These are phyloP conservation scores for Henningerozyma blattae DNA, from an alignment of 805 yeast species.

Conservation along the genomic window DNA sequence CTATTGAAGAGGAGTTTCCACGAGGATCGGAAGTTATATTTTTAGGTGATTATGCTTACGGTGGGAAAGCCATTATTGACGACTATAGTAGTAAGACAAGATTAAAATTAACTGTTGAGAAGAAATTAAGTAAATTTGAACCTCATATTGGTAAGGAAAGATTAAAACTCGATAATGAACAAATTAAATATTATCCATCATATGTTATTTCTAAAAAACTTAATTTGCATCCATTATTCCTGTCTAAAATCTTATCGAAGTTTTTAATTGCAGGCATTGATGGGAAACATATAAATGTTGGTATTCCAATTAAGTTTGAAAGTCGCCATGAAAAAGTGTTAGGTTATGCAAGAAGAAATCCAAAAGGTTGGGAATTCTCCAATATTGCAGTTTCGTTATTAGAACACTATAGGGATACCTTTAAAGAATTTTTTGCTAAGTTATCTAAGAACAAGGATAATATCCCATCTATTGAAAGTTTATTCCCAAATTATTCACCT, in stretches of 20 bases:
- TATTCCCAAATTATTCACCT: constrained; percentile 26
- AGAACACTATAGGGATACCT: constrained; percentile 44
- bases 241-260: constrained; percentile 70
- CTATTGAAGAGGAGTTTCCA: constrained; percentile 78
- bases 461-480: constrained; percentile 21
- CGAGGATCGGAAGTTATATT: constrained; percentile 57
- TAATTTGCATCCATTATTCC: constrained; percentile 46
- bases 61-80: constrained; percentile 58
- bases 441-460: constrained; percentile 19
- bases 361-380: constrained; percentile 73
- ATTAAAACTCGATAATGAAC: constrained; percentile 42
- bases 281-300: constrained; percentile 52
- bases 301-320: constrained; percentile 77
- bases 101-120: constrained; percentile 42
- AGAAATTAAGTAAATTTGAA: constrained; percentile 36
- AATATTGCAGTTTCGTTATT: constrained; percentile 59
- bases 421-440: constrained; percentile 46
- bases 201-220: constrained; percentile 49
- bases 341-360: constrained; percentile 65
- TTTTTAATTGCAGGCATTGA: constrained; percentile 45
- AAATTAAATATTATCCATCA: constrained; percentile 52
- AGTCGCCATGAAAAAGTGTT: constrained; percentile 68
- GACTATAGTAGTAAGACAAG: constrained; percentile 41
- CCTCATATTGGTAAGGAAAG: constrained; percentile 55
- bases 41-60: constrained; percentile 80